These are phyloP conservation scores for Saccharomycopsis microspora DNA, from an alignment of 805 yeast species.

Conservation along the genomic window DNA sequence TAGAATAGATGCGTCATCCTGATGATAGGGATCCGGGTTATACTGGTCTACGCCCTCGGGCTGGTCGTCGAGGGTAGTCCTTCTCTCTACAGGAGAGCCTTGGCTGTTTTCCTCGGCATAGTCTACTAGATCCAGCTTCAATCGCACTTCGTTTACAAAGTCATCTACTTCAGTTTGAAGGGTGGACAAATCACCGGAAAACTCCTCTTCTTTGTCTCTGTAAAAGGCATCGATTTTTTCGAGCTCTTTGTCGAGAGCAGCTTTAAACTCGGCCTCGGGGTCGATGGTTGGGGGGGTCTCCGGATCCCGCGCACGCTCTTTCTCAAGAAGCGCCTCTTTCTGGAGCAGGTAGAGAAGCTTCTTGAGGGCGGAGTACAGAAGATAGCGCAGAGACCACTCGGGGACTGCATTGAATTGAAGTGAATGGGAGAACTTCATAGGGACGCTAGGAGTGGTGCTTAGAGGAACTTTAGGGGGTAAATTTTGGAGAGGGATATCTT, in stretches of 20 bases:
- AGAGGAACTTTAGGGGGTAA: too few relatives aligned
- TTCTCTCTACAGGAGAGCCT: background rate
- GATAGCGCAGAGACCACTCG: conserved; percentile 90
- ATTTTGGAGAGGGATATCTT: background rate
- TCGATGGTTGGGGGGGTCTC: conserved; percentile 22
- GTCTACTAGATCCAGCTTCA: conserved; percentile 12
- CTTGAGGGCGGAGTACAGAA: conserved; percentile 81
- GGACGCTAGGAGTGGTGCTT: too few relatives aligned
- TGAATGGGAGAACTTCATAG: conserved; percentile 91
- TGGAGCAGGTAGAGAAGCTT: conserved; percentile 77
- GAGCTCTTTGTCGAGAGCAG: conserved; percentile 71
- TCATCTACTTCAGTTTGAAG: conserved; percentile 52
- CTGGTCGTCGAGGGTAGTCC: too few relatives aligned
- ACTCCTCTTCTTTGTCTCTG: conserved; percentile 48
- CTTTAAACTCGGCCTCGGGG: conserved; percentile 37
- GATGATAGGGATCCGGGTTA: conserved; percentile 9
- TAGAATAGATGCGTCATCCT: conserved; percentile 6
- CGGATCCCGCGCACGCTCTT: conserved; percentile 16
- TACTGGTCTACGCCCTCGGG: background rate
- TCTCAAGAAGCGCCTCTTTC: conserved; percentile 34
- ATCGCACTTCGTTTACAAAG: conserved; percentile 24
- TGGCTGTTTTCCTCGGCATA: conserved; percentile 1
- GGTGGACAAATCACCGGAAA: conserved; percentile 38
- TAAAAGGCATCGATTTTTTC: conserved; percentile 69
- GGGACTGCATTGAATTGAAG: conserved; percentile 96